Conservation (phyloP, 495 filamentous ascomycete genomes). For the Amorphotheca resinae region DNA sequence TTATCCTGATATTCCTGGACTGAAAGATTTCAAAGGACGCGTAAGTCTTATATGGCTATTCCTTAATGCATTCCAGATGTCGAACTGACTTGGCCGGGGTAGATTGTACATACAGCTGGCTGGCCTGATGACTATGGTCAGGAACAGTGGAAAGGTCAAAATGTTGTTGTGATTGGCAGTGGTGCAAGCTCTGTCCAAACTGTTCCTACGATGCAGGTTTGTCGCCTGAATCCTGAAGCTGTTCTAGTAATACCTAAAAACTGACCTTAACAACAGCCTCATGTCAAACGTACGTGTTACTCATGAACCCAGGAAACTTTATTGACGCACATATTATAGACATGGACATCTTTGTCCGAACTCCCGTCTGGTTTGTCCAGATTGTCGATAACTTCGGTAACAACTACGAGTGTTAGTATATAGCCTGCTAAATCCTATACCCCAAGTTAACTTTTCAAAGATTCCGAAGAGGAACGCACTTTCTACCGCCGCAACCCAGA, state of each 20-base stretch:
- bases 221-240: too few species aligned
- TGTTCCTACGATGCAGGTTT: slow-evolving; percentile 30
- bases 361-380: slow-evolving; percentile 14
- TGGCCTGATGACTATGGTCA: slow-evolving; percentile 15
- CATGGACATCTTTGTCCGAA: slow-evolving; percentile 39
- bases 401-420: too few species aligned
- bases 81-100: neutral
- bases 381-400: neutral
- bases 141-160: slow-evolving; percentile 27
- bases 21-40: slow-evolving; percentile 30
- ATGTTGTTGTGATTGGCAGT: slow-evolving; percentile 36
- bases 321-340: slow-evolving; percentile 31
- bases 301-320: too few species aligned
- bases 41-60: too few species aligned
- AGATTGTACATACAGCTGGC: slow-evolving; percentile 8
- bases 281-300: slow-evolving; percentile 35
- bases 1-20: slow-evolving; percentile 24
- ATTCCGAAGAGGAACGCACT: slow-evolving; percentile 17
- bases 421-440: too few species aligned
- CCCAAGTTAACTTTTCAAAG: too few species aligned
- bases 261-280: too few species aligned
- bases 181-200: slow-evolving; percentile 35
- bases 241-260: too few species aligned
- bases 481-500: slow-evolving; percentile 24
- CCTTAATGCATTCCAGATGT: slow-evolving; percentile 1